Base-by-base conservation (phyloP, 805 yeast species). In the Pichia cabralensis region DNA sequence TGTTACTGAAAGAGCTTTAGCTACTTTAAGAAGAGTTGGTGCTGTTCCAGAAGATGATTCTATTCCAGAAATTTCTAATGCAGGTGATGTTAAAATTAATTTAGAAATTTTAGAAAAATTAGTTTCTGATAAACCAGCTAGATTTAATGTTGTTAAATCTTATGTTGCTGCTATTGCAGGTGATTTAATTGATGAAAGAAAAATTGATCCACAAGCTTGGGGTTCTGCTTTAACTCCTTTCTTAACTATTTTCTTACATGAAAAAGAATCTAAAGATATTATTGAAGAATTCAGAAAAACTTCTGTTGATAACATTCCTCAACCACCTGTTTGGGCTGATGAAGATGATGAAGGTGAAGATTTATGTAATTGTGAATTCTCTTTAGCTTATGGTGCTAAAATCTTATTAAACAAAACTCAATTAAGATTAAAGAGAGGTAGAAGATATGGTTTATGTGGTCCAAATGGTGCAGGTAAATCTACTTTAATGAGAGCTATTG, bases 341-440 rank as follows among this genome's bases (percentile, higher is more conserved):
- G 97, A 89, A 70, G 96, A 88, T 59, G 96, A 86, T 62, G 97
- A 92, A 63, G 98, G 97, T 73, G 97, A 92, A 75, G 97, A 92
- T 64, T 76, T 92, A 62, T 92, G 98, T 80, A 92, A 92, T 95
- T 89, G 97, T 82, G 98, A 92, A 80, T 92, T 92, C 88, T 92
- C 98, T 43, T 77, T 92, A 60, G 99, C 99, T 67, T 92, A 92
- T 70, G 99, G 98, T 89, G 98, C 98, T 61, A 92, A 92, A 84
- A 92, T 92, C 76, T 77, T 92, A 73, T 85, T 92, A 69, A 92
- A 92, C 89, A 89, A 92, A 72, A 92, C 98, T 54, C 96, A 89
- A 74, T 79, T 92, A 65, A 86, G 98, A 73, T 81, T 92, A 64
- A 86, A 85, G 86, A 80, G 95, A 76, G 92, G 82, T 72, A 88